Percentiles rank a stretch among this genome's conserved stretches.
Evolutionary conservation across 805 yeast genomes (phyloP).

Genomic region (Myxozyma nipponensis): DNA sequence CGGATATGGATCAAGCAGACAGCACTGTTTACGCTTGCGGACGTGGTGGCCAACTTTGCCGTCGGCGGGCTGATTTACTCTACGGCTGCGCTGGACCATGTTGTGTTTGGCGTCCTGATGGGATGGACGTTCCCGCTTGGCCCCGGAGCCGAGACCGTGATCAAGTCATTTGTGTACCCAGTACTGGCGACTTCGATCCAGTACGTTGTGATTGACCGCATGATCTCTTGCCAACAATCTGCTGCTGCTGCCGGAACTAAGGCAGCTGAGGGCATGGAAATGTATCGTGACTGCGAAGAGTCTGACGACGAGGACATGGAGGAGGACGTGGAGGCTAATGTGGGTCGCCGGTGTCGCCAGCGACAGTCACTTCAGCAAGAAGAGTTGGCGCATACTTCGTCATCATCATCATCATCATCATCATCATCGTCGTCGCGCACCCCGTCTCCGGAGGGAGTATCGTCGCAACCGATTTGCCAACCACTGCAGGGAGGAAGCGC

Average conservation of each 20-base stretch:
- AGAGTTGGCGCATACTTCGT: not conserved
- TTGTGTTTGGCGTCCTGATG: slow-evolving; percentile 2
- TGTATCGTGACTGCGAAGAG: not conserved
- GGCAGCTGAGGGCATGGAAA: not conserved
- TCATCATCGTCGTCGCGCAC: not conserved
- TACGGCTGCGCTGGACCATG: not conserved
- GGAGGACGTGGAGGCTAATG: not conserved
- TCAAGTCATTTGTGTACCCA: slow-evolving; percentile 14
- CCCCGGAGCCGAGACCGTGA: slow-evolving; percentile 14
- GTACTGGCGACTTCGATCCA: slow-evolving; percentile 9
- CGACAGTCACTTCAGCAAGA: not conserved
- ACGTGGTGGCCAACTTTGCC: slow-evolving; percentile 2
- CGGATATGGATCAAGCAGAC: slow-evolving; percentile 12
- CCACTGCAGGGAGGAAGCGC: too few relatives aligned
- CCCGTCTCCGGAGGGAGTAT: not conserved
- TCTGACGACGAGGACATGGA: too few relatives aligned
- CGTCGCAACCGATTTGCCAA: not conserved
- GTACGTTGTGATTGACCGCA: slow-evolving; percentile 10
- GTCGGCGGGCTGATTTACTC: not conserved
- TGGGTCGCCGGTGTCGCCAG: too few relatives aligned
- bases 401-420: not conserved
- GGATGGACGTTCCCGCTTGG: slow-evolving; percentile 16
- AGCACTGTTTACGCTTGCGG: slow-evolving; percentile 6
- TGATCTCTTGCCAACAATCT: slow-evolving; percentile 4
- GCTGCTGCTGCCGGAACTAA: slow-evolving; percentile 1